phyloP scores from a whole-genome alignment of 169 alveolate species.

The Theileria equi region DNA sequence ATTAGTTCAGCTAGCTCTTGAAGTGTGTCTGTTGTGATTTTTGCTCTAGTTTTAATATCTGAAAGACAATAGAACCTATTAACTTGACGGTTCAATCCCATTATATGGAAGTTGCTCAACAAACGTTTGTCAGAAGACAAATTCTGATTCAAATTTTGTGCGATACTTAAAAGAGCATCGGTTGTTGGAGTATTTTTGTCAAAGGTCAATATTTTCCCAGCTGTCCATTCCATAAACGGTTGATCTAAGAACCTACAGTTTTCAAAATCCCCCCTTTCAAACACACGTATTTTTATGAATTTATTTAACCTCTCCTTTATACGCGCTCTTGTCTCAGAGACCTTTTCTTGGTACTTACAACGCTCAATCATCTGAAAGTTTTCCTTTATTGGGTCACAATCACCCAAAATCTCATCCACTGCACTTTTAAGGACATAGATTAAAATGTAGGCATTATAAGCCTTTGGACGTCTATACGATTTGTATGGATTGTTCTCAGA shows the following conservation, averaged over 20 bases:
- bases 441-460: slow-evolving; percentile 89
- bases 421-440: slow-evolving; percentile 88
- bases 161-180: slow-evolving; percentile 52
- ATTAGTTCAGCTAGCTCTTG: slow-evolving; percentile 22
- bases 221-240: slow-evolving; percentile 65
- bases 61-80: slow-evolving; percentile 32
- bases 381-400: slow-evolving; percentile 76
- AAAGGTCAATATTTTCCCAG: slow-evolving; percentile 50
- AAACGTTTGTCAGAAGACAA: neutral
- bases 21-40: slow-evolving; percentile 24
- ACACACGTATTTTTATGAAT: slow-evolving; percentile 68
- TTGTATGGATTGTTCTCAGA: slow-evolving; percentile 36
- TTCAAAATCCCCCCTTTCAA: slow-evolving; percentile 54
- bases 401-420: slow-evolving; percentile 77
- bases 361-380: slow-evolving; percentile 74
- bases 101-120: slow-evolving; percentile 24
- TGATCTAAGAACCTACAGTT: slow-evolving; percentile 61
- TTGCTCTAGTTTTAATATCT: slow-evolving; percentile 11
- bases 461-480: slow-evolving; percentile 64
- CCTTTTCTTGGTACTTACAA: slow-evolving; percentile 67
- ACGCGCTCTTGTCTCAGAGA: slow-evolving; percentile 60
- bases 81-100: slow-evolving; percentile 40
- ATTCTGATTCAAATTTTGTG: neutral
- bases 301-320: slow-evolving; percentile 70
- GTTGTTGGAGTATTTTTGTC: slow-evolving; percentile 54